A percentile compares a stretch with the other conserved stretches of the same genome.
Evolutionary conservation across 306 rosid genomes (phyloP).

Genomic region (Rosa chinensis): DNA sequence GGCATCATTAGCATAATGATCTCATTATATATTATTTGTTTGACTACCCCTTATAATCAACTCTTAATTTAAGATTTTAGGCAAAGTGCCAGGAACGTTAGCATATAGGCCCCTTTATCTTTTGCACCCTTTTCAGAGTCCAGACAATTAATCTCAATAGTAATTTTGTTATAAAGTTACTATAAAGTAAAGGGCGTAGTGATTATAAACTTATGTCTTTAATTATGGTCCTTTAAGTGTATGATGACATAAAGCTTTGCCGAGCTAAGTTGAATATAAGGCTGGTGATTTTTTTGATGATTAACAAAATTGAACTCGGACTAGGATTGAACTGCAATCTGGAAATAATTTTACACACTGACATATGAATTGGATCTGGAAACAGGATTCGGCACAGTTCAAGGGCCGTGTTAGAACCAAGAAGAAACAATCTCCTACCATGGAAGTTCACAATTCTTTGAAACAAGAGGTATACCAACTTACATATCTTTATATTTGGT

Average conservation of each 20-base stretch:
- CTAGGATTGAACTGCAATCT: background rate
- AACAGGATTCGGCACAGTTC: slow-evolving; percentile 60
- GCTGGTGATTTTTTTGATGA: background rate
- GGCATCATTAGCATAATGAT: background rate
- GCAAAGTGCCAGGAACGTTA: background rate
- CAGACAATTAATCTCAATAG: background rate
- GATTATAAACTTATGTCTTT: background rate
- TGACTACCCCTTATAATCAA: background rate
- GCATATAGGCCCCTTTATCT: background rate
- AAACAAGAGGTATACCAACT: slow-evolving; percentile 73
- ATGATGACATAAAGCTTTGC: background rate
- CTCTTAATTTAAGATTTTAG: background rate
- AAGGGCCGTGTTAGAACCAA: slow-evolving; percentile 44
- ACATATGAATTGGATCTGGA: slow-evolving; percentile 32
- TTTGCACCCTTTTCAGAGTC: background rate
- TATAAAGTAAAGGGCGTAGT: background rate
- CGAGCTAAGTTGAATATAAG: background rate
- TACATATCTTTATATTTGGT: background rate
- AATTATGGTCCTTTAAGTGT: background rate
- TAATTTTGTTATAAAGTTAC: background rate
- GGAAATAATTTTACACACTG: background rate
- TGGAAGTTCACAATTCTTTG: slow-evolving; percentile 57
- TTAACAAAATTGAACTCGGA: background rate
- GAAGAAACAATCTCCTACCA: slow-evolving; percentile 49
- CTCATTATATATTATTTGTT: background rate